Base-by-base conservation (phyloP, 306 rosid species). In the Lablab purpureus region DNA sequence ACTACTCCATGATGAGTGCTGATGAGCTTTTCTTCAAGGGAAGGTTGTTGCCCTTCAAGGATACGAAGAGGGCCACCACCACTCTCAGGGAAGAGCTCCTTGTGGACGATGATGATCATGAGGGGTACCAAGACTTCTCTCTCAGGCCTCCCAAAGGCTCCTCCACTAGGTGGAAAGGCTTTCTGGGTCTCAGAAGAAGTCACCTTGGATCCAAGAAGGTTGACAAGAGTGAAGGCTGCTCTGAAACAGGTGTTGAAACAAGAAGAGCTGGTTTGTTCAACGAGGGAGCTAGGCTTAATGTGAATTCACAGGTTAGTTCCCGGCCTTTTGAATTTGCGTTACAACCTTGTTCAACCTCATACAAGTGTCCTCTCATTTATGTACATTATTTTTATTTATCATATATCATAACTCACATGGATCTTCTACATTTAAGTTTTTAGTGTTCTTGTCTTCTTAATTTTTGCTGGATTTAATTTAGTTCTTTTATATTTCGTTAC, bases 21-120 rank as follows among this genome's bases (percentile, higher is more conserved):
- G 98, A 94, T 74, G 91, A 94, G 85, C 98, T 94, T 81, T 94
- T 94, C 88, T 87, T n/a, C 64, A 92, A 94, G 64, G 98, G 98
- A 0, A 87, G 89, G 83, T 23, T 94, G 79, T 79, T 94, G 67
- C 98, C 98, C 2, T 92, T 73, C 62, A 92, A 87, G 83, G 90
- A 86, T 15, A 82, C 74, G 75, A 90, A 82, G 71, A 87, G 80
- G 67, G 74, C 89, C 7, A 89, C 87, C 13, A 91, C 94, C 6
- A 94, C 98, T 75, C 90, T 94, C 6, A 87, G 94, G 50, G 97
- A 94, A 13, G 96, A 94, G 82, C 97, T 94, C 43, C 92, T 89
- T 7, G 83, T 76, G 3, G 83, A 43, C 28, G 88, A 82, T 17
- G 82, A 79, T 46, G 87, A 73, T 9, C 79, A 75, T 5, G 41